These are phyloP conservation scores for Fusarium miscanthi DNA, from an alignment of 2,329 filamentous ascomycete genomes.

Conservation along the genomic window DNA sequence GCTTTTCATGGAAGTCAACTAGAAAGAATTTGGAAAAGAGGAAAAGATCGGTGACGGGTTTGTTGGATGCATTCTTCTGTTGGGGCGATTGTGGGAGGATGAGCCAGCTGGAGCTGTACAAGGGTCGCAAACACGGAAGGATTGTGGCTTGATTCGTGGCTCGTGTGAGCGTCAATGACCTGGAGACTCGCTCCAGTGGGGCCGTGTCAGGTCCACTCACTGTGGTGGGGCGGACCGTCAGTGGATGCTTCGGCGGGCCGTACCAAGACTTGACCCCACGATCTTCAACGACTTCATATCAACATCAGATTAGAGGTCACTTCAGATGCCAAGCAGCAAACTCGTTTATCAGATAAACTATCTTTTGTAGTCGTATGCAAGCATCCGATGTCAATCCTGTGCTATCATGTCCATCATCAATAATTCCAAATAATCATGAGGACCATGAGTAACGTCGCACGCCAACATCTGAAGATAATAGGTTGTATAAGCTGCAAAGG, in stretches of 20 bases:
- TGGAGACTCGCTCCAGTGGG: neutral
- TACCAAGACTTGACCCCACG: neutral
- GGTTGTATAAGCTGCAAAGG: neutral
- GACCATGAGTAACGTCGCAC: neutral
- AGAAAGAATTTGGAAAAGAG: neutral
- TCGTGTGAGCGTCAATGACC: neutral
- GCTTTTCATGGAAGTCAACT: neutral
- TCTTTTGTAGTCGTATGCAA: fast-evolving
- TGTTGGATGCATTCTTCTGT: slow-evolving; percentile 32
- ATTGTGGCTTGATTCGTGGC: slow-evolving; percentile 25
- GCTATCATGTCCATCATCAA: fast-evolving
- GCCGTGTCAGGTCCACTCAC: neutral
- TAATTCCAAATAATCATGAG: neutral
- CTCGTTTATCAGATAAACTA: fast-evolving
- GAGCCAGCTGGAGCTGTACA: slow-evolving; percentile 6
- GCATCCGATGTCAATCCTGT: fast-evolving
- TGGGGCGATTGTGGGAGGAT: slow-evolving; percentile 19
- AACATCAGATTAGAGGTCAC: neutral
- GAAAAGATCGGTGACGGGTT: slow-evolving; percentile 23
- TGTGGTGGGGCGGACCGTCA: neutral
- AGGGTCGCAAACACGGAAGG: slow-evolving; percentile 11
- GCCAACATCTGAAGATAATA: neutral
- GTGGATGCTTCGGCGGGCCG: neutral
- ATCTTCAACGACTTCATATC: neutral
- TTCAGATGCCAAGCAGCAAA: neutral